A percentile compares a stretch with the other conserved stretches of the same genome.
Evolutionary conservation across 495 filamentous ascomycete genomes (phyloP).

Genomic region (Pyrenopolyporus hunteri): DNA sequence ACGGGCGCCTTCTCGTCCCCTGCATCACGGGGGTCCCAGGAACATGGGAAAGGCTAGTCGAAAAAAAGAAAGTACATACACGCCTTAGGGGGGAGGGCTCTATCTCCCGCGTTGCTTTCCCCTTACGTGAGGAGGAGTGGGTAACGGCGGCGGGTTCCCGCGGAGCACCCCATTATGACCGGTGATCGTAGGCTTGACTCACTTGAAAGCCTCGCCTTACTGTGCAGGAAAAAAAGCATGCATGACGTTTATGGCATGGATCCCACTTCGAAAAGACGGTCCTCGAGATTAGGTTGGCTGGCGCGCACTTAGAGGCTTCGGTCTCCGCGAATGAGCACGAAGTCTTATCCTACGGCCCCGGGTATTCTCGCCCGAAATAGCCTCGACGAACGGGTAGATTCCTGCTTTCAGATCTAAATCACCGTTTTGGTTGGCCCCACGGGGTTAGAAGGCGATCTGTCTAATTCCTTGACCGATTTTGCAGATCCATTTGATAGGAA

Average conservation of each 20-base stretch:
- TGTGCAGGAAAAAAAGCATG: conserved; percentile 28
- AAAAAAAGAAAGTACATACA: conserved; percentile 8
- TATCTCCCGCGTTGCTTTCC: conserved; percentile 16
- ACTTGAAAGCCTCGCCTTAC: conserved; percentile 19
- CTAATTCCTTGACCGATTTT: conserved; percentile 25
- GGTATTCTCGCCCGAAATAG: conserved; percentile 6
- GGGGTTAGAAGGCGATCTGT: conserved; percentile 23
- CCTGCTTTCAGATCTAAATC: conserved; percentile 22
- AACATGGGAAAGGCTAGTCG: neutral
- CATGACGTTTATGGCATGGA: conserved; percentile 37
- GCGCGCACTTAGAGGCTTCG: conserved; percentile 18
- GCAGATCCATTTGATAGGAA: conserved; percentile 35
- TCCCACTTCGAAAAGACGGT: conserved; percentile 17
- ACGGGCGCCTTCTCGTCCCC: conserved; percentile 9
- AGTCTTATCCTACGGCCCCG: conserved; percentile 12
- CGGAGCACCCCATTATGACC: conserved; percentile 12
- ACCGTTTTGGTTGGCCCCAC: conserved; percentile 21
- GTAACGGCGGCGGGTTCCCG: conserved; percentile 7
- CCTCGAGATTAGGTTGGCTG: conserved; percentile 18
- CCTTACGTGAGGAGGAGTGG: conserved; percentile 31
- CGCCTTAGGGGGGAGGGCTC: neutral
- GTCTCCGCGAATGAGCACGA: conserved; percentile 28
- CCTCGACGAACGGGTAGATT: conserved; percentile 13
- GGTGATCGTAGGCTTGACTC: conserved; percentile 18
- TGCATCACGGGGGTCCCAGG: conserved; percentile 15